Conservation (phyloP, 805 yeast species). For the Wickerhamomyces sydowiorum region DNA sequence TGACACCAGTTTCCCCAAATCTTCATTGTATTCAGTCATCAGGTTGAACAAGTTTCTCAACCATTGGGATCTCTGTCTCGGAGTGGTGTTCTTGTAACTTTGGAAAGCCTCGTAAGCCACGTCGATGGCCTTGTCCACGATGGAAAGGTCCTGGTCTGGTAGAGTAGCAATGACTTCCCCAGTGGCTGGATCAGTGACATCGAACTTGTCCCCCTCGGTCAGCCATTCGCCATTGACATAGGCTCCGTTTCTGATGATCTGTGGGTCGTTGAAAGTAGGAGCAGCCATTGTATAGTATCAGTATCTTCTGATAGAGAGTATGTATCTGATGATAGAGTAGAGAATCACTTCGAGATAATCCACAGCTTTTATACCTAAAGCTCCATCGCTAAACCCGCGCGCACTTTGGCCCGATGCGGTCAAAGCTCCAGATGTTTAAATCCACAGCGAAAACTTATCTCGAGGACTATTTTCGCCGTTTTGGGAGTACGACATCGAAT, state of each 20-base stretch:
- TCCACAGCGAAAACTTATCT: too few species aligned
- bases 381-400: slow-evolving; percentile 1
- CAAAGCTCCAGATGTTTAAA: too few species aligned
- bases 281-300: slow-evolving; percentile 4
- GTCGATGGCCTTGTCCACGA: slow-evolving; percentile 52
- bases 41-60: slow-evolving; percentile 43
- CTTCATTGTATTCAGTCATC: slow-evolving; percentile 51
- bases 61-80: slow-evolving; percentile 45
- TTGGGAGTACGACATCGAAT: too few species aligned
- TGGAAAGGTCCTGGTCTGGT: slow-evolving; percentile 54
- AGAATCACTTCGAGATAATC: too few species aligned
- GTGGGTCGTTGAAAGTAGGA: slow-evolving; percentile 36
- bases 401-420: not conserved
- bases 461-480: too few species aligned
- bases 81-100: slow-evolving; percentile 39
- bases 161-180: slow-evolving; percentile 51
- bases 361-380: too few species aligned
- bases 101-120: slow-evolving; percentile 41
- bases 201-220: slow-evolving; percentile 40
- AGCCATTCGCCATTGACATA: slow-evolving; percentile 76
- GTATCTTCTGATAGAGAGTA: too few species aligned
- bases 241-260: slow-evolving; percentile 54
- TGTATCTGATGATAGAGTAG: too few species aligned
- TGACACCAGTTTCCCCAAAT: slow-evolving; percentile 48
- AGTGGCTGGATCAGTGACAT: slow-evolving; percentile 74